phyloP scores from a whole-genome alignment of 495 filamentous ascomycete species.

The Aspergillus baeticus region DNA sequence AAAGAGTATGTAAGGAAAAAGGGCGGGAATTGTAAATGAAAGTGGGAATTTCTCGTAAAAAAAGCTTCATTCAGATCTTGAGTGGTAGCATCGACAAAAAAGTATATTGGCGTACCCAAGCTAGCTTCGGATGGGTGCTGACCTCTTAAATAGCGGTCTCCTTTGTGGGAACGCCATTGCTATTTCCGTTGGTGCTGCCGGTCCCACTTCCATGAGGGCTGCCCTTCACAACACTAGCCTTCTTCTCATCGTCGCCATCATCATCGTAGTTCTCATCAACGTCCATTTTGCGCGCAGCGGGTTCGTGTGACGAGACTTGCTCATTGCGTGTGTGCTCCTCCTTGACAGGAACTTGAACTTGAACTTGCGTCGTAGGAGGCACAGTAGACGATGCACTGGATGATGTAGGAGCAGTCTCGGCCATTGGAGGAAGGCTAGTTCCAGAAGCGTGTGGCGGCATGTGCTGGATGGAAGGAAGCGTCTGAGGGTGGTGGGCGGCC shows the following conservation, averaged over 20 bases:
- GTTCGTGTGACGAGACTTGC: constrained; percentile 63
- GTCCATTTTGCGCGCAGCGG: constrained; percentile 91
- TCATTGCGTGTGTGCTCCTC: constrained; percentile 52
- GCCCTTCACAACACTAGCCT: constrained; percentile 40
- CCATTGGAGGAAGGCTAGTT: constrained; percentile 54
- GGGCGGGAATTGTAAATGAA: constrained; percentile 12
- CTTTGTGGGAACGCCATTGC: constrained; percentile 34
- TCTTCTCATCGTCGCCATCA: constrained; percentile 79
- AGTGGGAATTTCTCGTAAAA: constrained; percentile 9
- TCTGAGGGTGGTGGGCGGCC: constrained; percentile 81
- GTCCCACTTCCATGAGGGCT: constrained; percentile 42
- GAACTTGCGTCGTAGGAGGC: constrained; percentile 40
- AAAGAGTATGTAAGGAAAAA: background rate
- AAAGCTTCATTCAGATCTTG: constrained; percentile 12
- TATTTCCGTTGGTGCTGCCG: constrained; percentile 29
- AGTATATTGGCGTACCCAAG: background rate
- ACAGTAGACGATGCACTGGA: constrained; percentile 61
- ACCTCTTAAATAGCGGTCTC: constrained; percentile 32
- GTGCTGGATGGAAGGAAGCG: constrained; percentile 68
- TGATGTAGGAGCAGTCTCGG: constrained; percentile 53
- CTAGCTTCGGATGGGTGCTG: background rate
- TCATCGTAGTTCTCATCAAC: constrained; percentile 97
- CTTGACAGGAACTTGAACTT: constrained; percentile 42
- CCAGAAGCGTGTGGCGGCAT: constrained; percentile 59
- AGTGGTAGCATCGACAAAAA: constrained; percentile 2